phyloP scores from a whole-genome alignment of 2,329 filamentous ascomycete species.

The Xylariales sp. region DNA sequence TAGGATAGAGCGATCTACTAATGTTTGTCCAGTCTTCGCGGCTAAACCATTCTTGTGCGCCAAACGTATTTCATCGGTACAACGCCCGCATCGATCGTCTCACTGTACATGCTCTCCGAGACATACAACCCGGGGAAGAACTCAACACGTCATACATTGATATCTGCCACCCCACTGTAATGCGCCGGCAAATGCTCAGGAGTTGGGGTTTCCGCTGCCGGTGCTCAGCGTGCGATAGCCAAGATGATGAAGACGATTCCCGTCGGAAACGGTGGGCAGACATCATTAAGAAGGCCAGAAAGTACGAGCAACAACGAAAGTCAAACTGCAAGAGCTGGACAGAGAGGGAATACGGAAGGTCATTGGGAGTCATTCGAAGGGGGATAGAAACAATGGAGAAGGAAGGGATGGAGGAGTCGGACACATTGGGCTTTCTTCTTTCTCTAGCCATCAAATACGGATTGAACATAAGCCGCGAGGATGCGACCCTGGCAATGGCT shows the following conservation, averaged over 20 bases:
- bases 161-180: conserved; percentile 6
- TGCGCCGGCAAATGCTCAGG: conserved; percentile 5
- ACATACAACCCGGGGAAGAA: conserved; percentile 5
- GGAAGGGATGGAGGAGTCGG: conserved; percentile 4
- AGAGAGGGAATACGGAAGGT: neutral
- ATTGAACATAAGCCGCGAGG: neutral
- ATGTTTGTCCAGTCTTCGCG: neutral
- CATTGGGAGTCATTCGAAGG: neutral
- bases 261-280: neutral
- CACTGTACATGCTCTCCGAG: conserved; percentile 3
- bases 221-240: conserved; percentile 1
- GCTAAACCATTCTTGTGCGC: conserved; percentile 5
- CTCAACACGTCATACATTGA: conserved; percentile 7
- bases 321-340: neutral
- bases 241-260: neutral
- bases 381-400: conserved; percentile 1
- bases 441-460: neutral
- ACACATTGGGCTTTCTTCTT: conserved; percentile 4
- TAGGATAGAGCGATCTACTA: neutral
- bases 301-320: neutral
- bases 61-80: conserved; percentile 6
- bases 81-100: conserved; percentile 2
- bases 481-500: neutral
- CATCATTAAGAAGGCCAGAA: neutral
- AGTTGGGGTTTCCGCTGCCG: conserved; percentile 1